Evolutionary conservation across 306 rosid genomes (phyloP), one percentile per base, ranked within the genome.

Genomic region (Gastrolobium bilobum): DNA sequence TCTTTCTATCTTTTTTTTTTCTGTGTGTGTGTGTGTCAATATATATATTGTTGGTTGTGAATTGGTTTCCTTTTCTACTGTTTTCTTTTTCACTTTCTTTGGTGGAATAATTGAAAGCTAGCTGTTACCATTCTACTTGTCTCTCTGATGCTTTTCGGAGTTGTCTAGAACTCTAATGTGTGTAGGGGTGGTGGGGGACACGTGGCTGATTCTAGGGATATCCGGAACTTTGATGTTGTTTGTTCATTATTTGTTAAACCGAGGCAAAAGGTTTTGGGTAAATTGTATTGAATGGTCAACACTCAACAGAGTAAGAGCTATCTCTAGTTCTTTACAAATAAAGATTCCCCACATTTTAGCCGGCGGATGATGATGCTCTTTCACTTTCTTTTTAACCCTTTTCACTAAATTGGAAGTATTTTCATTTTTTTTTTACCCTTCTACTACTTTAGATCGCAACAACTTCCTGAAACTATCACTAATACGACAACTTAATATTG

Each of bases 141-240:
- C 82, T 37, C n/a, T 60, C 44, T 10, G 30, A 73, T 62, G 75
- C 37, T 74, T 68, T 68, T 68, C 29, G 70, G 78, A 74, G 46
- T 15, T 53, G 69, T 34, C 66, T 37, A 69, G 39, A 66, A 35
- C 40, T 29, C 2, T 50, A 51, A 7, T 29, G 10, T 20, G 6
- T 59, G 52, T 37, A 56, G 52, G 38, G 42, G 66, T 7, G 13
- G 33, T 53, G 2, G 35, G 59, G 54, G 70, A 67, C 75, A 82
- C 66, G 60, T 69, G 82, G 74, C 34, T 40, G 42, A 66, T 79
- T 65, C 13, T 66, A 67, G 77, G 81, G 46, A 73, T 40, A 40
- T 79, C 70, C 84, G 61, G 58, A 76, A 68, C 33, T 58, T 2
- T 60, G 10, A 59, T 48, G 73, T 68, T 81, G 10, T 58, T 57